Base-by-base conservation (phyloP, 2,329 filamentous ascomycete species). In the Hymenoscyphus infarciens region DNA sequence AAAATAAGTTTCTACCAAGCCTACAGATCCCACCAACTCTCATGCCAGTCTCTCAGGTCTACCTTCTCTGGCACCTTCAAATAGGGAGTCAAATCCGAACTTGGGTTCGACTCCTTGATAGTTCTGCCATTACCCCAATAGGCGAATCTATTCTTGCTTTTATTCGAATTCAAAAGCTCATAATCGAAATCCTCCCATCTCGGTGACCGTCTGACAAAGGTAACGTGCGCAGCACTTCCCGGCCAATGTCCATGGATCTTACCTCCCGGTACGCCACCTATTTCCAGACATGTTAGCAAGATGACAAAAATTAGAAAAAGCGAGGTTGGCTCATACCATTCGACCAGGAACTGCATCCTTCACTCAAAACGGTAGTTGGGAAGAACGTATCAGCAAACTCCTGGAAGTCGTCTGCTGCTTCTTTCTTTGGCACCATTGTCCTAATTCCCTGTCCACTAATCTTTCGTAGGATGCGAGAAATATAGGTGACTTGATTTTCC, bases 51-150 rank as follows among this genome's bases (percentile, higher is more conserved):
- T 35, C 56, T 58, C 11, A 58, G 16, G 16, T 58, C 56, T 13
- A 49, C 38, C 22, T 58, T 11, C 4, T 49, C 35, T 0, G 56
- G 56, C 8, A 22, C 25, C 25, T 49, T 58, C 15, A 58, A 58
- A 22, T 58, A 58, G 5, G 56, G 56, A 3, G 56, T 58, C 8
- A 58, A 22, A 45, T 58, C 56, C 2, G 56, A 58, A 15, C 5
- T 76, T 8, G 77, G 74, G 39, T 84, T 59, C 19, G 53, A 45
- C 72, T 91, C 88, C 64, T 81, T 81, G 62, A 69, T 77, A 2
- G 86, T 89, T 74, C 82, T 84, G 0, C 88, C 88, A 69, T 87
- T 88, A 0, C 88, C 88, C 67, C 89, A 84, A 69, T 86, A 90
- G 1, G 79, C 75, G 64, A 87, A 66, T 10, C 84, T 56, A 52